A percentile compares a stretch with the other conserved stretches of the same genome.
These are phyloP conservation scores for Globisporangium yorkense DNA, from an alignment of 352 stramenopile genomes.

Conservation along the genomic window DNA sequence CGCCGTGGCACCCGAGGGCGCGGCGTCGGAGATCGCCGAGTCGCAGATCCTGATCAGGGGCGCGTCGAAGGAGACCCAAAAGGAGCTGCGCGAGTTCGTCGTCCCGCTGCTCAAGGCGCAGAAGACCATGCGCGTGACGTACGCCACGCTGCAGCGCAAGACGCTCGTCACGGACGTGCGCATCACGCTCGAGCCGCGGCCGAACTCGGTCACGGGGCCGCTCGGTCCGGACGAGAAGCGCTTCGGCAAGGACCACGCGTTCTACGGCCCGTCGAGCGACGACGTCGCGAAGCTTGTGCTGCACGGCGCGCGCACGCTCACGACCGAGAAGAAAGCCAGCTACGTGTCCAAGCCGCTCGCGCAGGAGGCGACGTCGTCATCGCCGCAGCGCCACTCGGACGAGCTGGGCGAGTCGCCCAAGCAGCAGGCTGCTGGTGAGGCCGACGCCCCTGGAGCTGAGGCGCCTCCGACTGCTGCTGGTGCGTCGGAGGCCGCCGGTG, in stretches of 20 bases:
- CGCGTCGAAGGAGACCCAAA: slow-evolving; percentile 43
- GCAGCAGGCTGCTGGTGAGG: slow-evolving; percentile 8
- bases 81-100: slow-evolving; percentile 54
- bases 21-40: slow-evolving; percentile 36
- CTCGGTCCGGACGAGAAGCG: slow-evolving; percentile 49
- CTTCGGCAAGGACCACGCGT: slow-evolving; percentile 63
- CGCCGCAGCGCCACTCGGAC: not conserved
- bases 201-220: slow-evolving; percentile 49
- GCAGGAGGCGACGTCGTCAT: not conserved
- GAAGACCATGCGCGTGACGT: slow-evolving; percentile 59
- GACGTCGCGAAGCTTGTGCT: slow-evolving; percentile 68
- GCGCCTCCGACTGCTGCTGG: slow-evolving; percentile 8
- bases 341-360: slow-evolving; percentile 64
- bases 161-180: slow-evolving; percentile 75
- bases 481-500: slow-evolving; percentile 1
- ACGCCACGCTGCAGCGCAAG: slow-evolving; percentile 59
- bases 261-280: slow-evolving; percentile 55
- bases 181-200: slow-evolving; percentile 72
- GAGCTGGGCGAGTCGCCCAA: slow-evolving; percentile 10
- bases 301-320: slow-evolving; percentile 49
- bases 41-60: slow-evolving; percentile 66
- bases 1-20: slow-evolving; percentile 35
- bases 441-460: slow-evolving; percentile 4
- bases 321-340: slow-evolving; percentile 50
- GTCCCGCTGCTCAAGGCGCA: slow-evolving; percentile 70